Evolutionary conservation across 2,329 filamentous ascomycete species (phyloP), one percentile per base, ranked within the genome.

Genomic region (Zalaria sp.): DNA sequence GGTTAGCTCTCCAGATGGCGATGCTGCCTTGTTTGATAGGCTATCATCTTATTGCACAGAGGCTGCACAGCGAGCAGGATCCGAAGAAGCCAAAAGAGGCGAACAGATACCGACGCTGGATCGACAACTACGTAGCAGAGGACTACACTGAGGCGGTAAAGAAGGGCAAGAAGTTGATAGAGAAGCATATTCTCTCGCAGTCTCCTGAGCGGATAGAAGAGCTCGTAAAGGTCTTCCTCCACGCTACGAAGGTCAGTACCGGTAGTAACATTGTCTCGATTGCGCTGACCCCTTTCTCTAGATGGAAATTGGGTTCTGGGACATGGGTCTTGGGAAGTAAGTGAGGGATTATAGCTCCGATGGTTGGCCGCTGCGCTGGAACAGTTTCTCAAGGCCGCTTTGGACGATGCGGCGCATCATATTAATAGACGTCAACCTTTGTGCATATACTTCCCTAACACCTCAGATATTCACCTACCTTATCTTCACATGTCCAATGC

Each of bases 1-100:
- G 81, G 79, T 69, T 95, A 36, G 87, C 80, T 3, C 72, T 96
- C 6, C 86, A 94, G 54, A 68, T 95, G 47, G 80, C 85, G 4
- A 70, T 95, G 41, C 78, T 88, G 9, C 87, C 89, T 0, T 95
- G 89, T 57, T 68, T 94, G 28, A 72, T 95, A n/a, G 89, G 89
- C 35, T 95, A 96, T 58, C 81, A 81, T 6, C 75, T 76, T 43
- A 83, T 93, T 45, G 89, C 84, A 4, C 71, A 72, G 52, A 73
- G 84, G 52, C 68, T 94, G 3, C 70, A 78, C 51, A 67, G 67
- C 83, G 46, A 63, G 71, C 38, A 67, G 65, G n/a, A 81, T 77
- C 31, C 53, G 61, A 41, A 46, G n/a, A 45, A 47, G 27, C 46
- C 49, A 1, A 48, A 46, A 37, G 41, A 40, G 31, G 46, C 50